A percentile compares a stretch with the other conserved stretches of the same genome.
phyloP scores from a whole-genome alignment of 2,329 filamentous ascomycete genomes.

The Trichoderma cornu-damae region DNA sequence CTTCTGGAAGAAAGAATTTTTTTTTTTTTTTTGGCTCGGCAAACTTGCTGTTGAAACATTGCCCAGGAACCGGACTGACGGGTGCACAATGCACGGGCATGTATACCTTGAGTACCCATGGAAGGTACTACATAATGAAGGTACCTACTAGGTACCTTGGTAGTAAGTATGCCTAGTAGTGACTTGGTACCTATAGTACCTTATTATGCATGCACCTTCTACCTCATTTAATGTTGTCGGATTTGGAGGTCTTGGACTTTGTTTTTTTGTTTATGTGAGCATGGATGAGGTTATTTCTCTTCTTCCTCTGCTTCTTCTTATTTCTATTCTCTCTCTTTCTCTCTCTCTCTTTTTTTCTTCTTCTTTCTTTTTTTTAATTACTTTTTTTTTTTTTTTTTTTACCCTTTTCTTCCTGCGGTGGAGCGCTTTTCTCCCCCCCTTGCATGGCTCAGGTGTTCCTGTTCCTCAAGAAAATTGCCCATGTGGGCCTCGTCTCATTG shows the following conservation, averaged over 20 bases:
- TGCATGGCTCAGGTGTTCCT: background rate
- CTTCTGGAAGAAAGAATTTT: constrained; percentile 2
- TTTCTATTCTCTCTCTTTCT: background rate
- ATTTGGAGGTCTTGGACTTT: no score
- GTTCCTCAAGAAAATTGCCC: background rate
- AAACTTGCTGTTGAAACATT: background rate
- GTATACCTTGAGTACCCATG: no score
- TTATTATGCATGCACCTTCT: no score
- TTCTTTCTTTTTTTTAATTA: background rate
- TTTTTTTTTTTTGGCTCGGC: no score
- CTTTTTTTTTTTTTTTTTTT: background rate
- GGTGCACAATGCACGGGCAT: no score
- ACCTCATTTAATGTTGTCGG: no score
- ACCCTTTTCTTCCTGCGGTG: background rate
- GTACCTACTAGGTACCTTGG: no score
- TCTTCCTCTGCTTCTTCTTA: background rate
- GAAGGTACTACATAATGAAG: no score
- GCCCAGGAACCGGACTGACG: background rate
- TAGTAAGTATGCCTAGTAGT: no score
- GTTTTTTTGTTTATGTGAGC: no score
- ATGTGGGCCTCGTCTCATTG: constrained; percentile 9
- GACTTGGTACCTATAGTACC: no score
- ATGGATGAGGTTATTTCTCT: no score
- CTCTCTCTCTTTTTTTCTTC: background rate
- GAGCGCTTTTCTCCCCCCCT: background rate